Base-by-base conservation (phyloP, 2,329 filamentous ascomycete genomes). In the Penicillium nordicum region DNA sequence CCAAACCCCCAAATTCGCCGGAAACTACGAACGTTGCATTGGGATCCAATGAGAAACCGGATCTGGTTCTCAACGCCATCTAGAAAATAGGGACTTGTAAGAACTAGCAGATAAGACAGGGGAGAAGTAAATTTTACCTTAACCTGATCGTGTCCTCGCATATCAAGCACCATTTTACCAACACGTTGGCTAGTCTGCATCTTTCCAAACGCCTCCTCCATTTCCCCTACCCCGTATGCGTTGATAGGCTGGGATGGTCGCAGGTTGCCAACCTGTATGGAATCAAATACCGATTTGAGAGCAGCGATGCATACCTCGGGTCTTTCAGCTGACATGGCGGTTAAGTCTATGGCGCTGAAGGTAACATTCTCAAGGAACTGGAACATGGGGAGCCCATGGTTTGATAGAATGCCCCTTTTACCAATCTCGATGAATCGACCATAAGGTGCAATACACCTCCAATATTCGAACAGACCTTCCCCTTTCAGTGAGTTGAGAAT, bases 391-490 rank as follows among this genome's bases (percentile, higher is more conserved):
- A 59, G 41, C 14, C 25, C 23, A 6, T 29, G n/a, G 18, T 54
- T 50, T 8, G 46, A 37, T 11, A 46, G 36, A 27, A 80, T 66
- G 44, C 80, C 77, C 6, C 72, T 65, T 58, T 76, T 77, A 7
- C 77, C 77, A n/a, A 81, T 74, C 50, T 82, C 79, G 0, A 81
- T 54, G 66, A 82, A 75, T 3, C 64, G 70, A 0, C 78, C 79
- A 45, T 75, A 78, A 1, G 65, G 59, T 36, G 54, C 57, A 8
- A 66, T 50, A 32, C 57, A 62, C 6, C 53, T 42, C 57, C 55
- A 66, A 6, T 55, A 60, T 23, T 49, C 62, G 9, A 46, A 25
- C 10, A 69, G 48, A 16, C 48, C 16, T 10, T 60, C 57, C 4
- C 64, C 63, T 10, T 61, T 34, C 18, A 65, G 45, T 5, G 61